phyloP scores from a whole-genome alignment of 345 rosid species.

The Crucihimalaya himalaica region DNA sequence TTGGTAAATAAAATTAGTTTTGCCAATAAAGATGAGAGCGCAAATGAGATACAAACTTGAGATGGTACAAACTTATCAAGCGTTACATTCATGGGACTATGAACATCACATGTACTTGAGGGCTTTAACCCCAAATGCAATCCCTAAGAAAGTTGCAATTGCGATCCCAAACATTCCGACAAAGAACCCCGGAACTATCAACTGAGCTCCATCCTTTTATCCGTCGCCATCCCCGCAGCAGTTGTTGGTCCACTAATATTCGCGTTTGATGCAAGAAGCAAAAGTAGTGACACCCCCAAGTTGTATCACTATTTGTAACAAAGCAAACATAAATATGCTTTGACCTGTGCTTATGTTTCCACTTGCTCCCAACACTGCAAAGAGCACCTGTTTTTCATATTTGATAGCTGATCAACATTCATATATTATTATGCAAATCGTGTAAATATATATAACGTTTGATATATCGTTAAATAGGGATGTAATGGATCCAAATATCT shows the following conservation, averaged over 20 bases:
- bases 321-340: constrained; percentile 67
- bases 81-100: background rate
- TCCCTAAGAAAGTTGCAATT: constrained; percentile 65
- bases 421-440: background rate
- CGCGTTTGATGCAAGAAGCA: constrained; percentile 81
- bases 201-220: constrained; percentile 64
- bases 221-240: constrained; percentile 79
- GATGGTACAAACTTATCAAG: background rate
- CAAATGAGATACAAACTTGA: background rate
- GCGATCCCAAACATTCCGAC: constrained; percentile 67
- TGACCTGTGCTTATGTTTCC: constrained; percentile 74
- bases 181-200: constrained; percentile 62
- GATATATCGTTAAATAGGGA: no score
- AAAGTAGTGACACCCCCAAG: constrained; percentile 52
- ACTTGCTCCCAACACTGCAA: constrained; percentile 70
- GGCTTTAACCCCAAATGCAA: constrained; percentile 50
- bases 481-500: no score
- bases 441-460: background rate
- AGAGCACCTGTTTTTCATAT: constrained; percentile 53
- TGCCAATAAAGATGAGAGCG: background rate
- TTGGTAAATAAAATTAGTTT: background rate
- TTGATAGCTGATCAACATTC: background rate
- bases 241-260: constrained; percentile 84
- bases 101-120: constrained; percentile 46
- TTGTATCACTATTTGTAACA: constrained; percentile 61